Percentiles rank a stretch among this genome's conserved stretches.
These are phyloP conservation scores for Microthlaspi erraticum DNA, from an alignment of 345 rosid species.

Conservation along the genomic window DNA sequence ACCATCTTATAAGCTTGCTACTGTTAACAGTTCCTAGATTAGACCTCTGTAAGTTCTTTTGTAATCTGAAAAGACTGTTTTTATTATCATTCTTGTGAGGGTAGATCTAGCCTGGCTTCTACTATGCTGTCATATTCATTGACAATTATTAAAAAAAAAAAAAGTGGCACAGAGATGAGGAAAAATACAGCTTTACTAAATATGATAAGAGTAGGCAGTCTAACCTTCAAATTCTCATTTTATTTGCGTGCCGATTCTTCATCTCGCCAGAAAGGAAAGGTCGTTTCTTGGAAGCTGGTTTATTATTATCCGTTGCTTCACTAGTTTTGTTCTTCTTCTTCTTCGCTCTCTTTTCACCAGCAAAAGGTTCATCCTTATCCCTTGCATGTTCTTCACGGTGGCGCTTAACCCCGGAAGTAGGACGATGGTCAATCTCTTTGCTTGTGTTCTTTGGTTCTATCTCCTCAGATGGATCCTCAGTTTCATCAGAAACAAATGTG, in stretches of 20 bases:
- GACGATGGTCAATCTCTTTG: constrained; percentile 54
- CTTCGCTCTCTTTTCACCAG: constrained; percentile 33
- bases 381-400: constrained; percentile 41
- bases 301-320: constrained; percentile 39
- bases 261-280: constrained; percentile 54
- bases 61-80: constrained; percentile 10
- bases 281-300: constrained; percentile 42
- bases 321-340: constrained; percentile 42
- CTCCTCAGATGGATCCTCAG: constrained; percentile 50
- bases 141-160: background rate
- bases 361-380: constrained; percentile 39
- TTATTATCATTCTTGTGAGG: constrained; percentile 4
- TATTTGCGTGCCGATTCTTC: constrained; percentile 55
- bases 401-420: constrained; percentile 51
- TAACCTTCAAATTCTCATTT: constrained; percentile 46
- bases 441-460: constrained; percentile 55
- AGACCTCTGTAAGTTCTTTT: constrained; percentile 20
- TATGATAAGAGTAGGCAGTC: constrained; percentile 12
- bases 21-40: constrained; percentile 20
- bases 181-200: background rate
- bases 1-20: constrained; percentile 26
- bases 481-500: constrained; percentile 51
- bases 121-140: constrained; percentile 8
- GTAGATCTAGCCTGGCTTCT: constrained; percentile 24
- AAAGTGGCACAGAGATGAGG: constrained; percentile 1